phyloP scores from a whole-genome alignment of 495 filamentous ascomycete species.

The Lasiosphaeria ovina region DNA sequence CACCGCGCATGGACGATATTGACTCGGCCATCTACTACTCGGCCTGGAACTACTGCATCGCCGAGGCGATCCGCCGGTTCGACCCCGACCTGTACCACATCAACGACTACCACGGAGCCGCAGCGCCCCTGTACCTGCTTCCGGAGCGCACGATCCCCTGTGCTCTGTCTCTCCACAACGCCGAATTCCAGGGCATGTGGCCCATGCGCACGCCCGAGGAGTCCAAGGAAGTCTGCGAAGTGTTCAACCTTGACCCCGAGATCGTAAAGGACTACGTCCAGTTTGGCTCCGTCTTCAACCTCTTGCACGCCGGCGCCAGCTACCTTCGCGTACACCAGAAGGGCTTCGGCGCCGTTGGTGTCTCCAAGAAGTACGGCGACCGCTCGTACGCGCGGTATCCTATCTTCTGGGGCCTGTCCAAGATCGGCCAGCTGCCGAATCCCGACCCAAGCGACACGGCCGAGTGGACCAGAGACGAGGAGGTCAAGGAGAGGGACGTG shows the following conservation, averaged over 20 bases:
- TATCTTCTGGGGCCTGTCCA: constrained; percentile 72
- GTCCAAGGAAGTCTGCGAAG: constrained; percentile 61
- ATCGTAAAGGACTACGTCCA: constrained; percentile 55
- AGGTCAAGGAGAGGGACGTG: constrained; percentile 46
- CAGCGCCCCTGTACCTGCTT: constrained; percentile 66
- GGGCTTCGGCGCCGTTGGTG: constrained; percentile 71
- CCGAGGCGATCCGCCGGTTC: constrained; percentile 55
- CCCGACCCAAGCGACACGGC: constrained; percentile 71
- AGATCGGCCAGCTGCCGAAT: constrained; percentile 68
- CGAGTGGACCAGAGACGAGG: constrained; percentile 56
- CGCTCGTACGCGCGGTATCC: constrained; percentile 65
- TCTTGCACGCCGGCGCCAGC: constrained; percentile 67
- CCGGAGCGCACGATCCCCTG: constrained; percentile 56
- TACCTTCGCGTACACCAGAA: constrained; percentile 69
- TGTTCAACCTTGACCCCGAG: constrained; percentile 58
- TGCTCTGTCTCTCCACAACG: constrained; percentile 49
- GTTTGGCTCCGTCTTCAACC: constrained; percentile 66
- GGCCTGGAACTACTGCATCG: constrained; percentile 70
- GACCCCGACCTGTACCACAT: constrained; percentile 71
- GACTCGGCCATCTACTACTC: constrained; percentile 70
- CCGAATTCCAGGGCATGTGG: constrained; percentile 70
- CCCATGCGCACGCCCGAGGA: constrained; percentile 39
- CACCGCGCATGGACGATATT: constrained; percentile 68
- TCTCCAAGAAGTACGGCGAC: constrained; percentile 71
- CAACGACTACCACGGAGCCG: constrained; percentile 73